phyloP scores from a whole-genome alignment of 805 yeast genomes.

The Priceomyces carsonii region DNA sequence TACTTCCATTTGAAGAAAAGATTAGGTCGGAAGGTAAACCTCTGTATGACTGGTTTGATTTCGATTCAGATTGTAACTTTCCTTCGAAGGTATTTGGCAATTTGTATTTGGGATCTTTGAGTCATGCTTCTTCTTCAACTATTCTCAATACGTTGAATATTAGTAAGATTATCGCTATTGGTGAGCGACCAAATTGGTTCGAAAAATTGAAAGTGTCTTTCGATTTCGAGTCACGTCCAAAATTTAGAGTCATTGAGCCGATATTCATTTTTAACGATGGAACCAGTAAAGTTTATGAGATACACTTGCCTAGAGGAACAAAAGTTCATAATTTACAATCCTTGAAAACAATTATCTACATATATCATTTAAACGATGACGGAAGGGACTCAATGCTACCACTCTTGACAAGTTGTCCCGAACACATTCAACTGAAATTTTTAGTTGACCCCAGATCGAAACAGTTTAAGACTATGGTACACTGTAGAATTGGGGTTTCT shows the following conservation, averaged over 20 bases:
- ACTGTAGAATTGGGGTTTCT: constrained; percentile 44
- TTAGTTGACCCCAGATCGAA: constrained; percentile 18
- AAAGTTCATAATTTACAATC: constrained; percentile 9
- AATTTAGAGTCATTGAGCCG: constrained; percentile 12
- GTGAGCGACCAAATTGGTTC: constrained; percentile 38
- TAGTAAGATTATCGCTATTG: constrained; percentile 31
- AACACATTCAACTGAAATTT: constrained; percentile 26
- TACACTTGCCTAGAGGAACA: constrained; percentile 11
- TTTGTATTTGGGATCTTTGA: constrained; percentile 32
- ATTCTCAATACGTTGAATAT: constrained; percentile 24
- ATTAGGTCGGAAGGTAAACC: neutral
- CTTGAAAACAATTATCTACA: constrained; percentile 22
- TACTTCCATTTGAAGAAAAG: constrained; percentile 4
- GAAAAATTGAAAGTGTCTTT: constrained; percentile 12
- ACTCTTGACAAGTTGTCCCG: constrained; percentile 30
- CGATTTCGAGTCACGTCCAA: constrained; percentile 13
- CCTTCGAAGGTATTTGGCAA: constrained; percentile 32
- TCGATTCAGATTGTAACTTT: constrained; percentile 32
- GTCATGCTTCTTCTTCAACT: constrained; percentile 34
- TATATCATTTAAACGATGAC: constrained; percentile 38
- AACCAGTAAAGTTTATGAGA: constrained; percentile 18
- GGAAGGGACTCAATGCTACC: constrained; percentile 36
- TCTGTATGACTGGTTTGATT: constrained; percentile 35
- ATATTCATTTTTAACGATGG: constrained; percentile 19
- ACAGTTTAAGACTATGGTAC: constrained; percentile 25